phyloP scores from a whole-genome alignment of 345 rosid species.

The Geranium brycei region DNA sequence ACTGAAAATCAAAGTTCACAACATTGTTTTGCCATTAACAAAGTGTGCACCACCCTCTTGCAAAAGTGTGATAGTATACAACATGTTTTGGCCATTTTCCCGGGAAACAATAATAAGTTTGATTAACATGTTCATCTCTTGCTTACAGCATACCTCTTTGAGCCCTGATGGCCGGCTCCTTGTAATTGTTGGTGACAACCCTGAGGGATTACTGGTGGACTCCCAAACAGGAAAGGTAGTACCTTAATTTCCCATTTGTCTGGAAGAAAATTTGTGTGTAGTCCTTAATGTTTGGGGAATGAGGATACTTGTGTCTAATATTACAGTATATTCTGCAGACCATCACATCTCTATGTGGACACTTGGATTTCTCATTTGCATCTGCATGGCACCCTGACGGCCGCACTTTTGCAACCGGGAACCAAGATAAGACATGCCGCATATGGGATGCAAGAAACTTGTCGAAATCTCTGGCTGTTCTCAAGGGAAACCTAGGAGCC shows the following conservation, averaged over 20 bases:
- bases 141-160: conserved; percentile 53
- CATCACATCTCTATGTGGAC: conserved; percentile 28
- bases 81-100: too few species aligned
- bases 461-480: conserved; percentile 38
- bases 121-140: not conserved
- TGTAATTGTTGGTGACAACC: conserved; percentile 60
- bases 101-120: too few species aligned
- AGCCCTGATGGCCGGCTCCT: conserved; percentile 65
- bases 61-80: too few species aligned
- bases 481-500: conserved; percentile 51
- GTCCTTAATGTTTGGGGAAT: not conserved
- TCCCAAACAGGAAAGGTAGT: conserved; percentile 48
- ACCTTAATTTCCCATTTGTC: not conserved
- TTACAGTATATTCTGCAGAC: conserved; percentile 20
- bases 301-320: conserved; percentile 4
- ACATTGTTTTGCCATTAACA: too few species aligned
- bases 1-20: too few species aligned
- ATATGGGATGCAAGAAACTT: conserved; percentile 45
- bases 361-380: conserved; percentile 50
- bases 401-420: conserved; percentile 44
- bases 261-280: not conserved
- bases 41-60: too few species aligned
- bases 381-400: conserved; percentile 60
- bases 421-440: conserved; percentile 57
- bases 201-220: conserved; percentile 53